phyloP scores from a whole-genome alignment of 352 stramenopile genomes.

The Globisporangium lucens region DNA sequence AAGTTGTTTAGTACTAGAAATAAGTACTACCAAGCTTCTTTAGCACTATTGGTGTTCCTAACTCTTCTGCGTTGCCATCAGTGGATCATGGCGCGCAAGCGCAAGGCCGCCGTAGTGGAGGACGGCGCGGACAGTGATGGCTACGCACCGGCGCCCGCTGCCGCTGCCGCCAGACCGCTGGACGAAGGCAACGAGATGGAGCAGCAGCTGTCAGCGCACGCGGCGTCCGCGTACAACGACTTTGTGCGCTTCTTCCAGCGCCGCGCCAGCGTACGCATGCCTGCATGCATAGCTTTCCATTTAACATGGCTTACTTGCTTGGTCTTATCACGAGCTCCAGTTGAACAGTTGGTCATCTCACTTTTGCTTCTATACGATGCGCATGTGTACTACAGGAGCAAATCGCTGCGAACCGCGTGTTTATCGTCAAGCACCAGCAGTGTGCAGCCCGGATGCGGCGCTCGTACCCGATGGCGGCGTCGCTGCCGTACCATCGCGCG shows the following conservation, averaged over 20 bases:
- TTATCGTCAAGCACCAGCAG: slow-evolving; percentile 34
- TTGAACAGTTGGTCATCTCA: background rate
- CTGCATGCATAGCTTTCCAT: background rate
- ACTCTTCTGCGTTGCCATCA: background rate
- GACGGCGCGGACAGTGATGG: background rate
- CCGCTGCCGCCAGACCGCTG: background rate
- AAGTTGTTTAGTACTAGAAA: no score
- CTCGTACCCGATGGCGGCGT: slow-evolving; percentile 26
- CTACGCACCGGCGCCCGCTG: background rate
- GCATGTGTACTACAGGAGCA: slow-evolving; percentile 26
- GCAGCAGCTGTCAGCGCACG: slow-evolving; percentile 68
- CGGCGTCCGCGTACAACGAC: slow-evolving; percentile 61
- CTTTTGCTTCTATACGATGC: background rate
- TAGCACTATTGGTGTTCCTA: no score
- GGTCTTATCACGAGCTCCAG: no score
- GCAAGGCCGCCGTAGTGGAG: background rate
- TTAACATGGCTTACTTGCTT: background rate
- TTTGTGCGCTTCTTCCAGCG: slow-evolving; percentile 63
- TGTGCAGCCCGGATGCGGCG: slow-evolving; percentile 22
- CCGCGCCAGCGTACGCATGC: slow-evolving; percentile 42
- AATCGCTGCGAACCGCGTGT: slow-evolving; percentile 59
- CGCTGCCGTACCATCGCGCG: slow-evolving; percentile 27
- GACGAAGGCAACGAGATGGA: slow-evolving; percentile 55
- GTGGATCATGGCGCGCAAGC: slow-evolving; percentile 5
- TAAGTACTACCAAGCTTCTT: no score